Base-by-base conservation (phyloP, 805 yeast species). In the Kazachstania bromeliacearum region DNA sequence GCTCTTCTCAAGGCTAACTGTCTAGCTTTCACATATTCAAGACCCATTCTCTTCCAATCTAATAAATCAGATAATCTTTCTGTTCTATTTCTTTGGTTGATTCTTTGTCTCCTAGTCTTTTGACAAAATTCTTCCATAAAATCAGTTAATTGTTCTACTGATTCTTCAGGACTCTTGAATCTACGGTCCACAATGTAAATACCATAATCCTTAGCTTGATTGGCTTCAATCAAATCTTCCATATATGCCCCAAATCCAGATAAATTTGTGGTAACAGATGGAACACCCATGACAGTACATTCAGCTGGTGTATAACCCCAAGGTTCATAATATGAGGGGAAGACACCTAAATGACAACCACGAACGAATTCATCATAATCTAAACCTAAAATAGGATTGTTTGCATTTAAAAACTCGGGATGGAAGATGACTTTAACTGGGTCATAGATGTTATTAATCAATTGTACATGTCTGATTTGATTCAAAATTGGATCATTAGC, bases 231-330 rank as follows among this genome's bases (percentile, higher is more conserved):
- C 45, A 89, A 70, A 59, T 89, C 96, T 63, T 89, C 98, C 97
- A 89, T 89, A 65, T 89, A 89, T 47, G 97, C 94, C 34, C 98
- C 98, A 57, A 89, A 89, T 1, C 98, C 98, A 2, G 96, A 85
- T 41, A 89, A 66, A 59, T 89, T 89, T 28, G 98, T 89, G 8
- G 98, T 89, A 53, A 89, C 84, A 5, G 96, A 85, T 13, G 98
- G 98, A 41, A 92, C 94, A 38, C 98, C 98, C 98, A 89, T 89
- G 17, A 92, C 98, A 0, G 98, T 89, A 67, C 98, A 92, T 60
- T 89, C 98, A 7, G 97, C 97, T 3, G 98, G 98, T 2, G 98
- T 89, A 62, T 89, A 89, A 27, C 98, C 98, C 98, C 98, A 89
- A 4, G 98, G 98, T 64, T 89, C 98, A 57, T 89, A 89, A 64